Percentiles rank a stretch among this genome's conserved stretches.
phyloP scores from a whole-genome alignment of 257 asterid genomes.

The Craterostigma plantagineum region DNA sequence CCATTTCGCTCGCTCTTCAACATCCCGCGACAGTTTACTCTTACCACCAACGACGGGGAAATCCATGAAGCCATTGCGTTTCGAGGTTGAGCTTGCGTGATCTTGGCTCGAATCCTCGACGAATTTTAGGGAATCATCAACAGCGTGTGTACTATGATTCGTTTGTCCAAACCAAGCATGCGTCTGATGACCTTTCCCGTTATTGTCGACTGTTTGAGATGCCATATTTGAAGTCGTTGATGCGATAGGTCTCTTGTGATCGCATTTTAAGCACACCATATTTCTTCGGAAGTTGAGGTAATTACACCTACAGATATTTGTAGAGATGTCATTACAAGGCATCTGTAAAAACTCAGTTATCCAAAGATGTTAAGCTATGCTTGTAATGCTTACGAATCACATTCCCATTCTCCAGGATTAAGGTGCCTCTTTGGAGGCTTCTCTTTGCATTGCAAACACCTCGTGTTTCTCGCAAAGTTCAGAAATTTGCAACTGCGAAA shows the following conservation, averaged over 20 bases:
- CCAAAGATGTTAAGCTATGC: background rate
- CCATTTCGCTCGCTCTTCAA: slow-evolving; percentile 36
- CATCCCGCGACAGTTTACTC: slow-evolving; percentile 37
- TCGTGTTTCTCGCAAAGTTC: slow-evolving; percentile 80
- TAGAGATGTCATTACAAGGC: background rate
- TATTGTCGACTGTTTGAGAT: slow-evolving; percentile 14
- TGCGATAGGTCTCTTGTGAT: slow-evolving; percentile 58
- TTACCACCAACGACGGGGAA: slow-evolving; percentile 73
- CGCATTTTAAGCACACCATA: slow-evolving; percentile 83
- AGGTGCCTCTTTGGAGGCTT: slow-evolving; percentile 65
- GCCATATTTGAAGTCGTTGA: slow-evolving; percentile 10
- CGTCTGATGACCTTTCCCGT: slow-evolving; percentile 12
- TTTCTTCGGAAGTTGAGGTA: slow-evolving; percentile 76
- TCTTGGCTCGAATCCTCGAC: slow-evolving; percentile 20
- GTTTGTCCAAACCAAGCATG: slow-evolving; percentile 21
- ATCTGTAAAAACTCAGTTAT: background rate
- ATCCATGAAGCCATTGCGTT: slow-evolving; percentile 18
- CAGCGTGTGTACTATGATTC: slow-evolving; percentile 9
- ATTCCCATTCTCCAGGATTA: slow-evolving; percentile 90
- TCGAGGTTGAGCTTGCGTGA: slow-evolving; percentile 12
- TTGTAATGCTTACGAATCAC: slow-evolving; percentile 63
- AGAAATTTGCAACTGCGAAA: slow-evolving; percentile 67
- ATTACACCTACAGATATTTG: slow-evolving; percentile 47
- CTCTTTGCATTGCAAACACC: slow-evolving; percentile 64
- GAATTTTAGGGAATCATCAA: slow-evolving; percentile 13